phyloP scores from a whole-genome alignment of 2,329 filamentous ascomycete species.

The Colletotrichum orbiculare region DNA sequence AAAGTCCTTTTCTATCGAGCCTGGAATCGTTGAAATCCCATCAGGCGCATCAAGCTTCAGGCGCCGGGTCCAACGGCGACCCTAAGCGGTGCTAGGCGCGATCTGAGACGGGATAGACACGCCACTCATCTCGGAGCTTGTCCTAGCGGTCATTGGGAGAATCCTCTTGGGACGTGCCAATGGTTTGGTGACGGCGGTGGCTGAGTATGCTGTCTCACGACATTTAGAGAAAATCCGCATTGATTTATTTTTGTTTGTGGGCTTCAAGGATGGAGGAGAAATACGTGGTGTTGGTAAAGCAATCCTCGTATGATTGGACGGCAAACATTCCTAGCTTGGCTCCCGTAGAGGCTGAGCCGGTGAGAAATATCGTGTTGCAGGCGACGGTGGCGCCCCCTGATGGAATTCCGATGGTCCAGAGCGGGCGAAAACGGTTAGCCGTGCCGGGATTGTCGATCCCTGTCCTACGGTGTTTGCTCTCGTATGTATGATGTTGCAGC shows the following conservation, averaged over 20 bases:
- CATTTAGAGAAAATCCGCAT: conserved; percentile 13
- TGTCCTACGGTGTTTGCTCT: background rate
- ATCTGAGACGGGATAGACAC: conserved; percentile 25
- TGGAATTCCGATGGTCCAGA: conserved; percentile 25
- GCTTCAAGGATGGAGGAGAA: background rate
- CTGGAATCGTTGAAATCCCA: background rate
- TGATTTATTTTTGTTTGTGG: conserved; percentile 1
- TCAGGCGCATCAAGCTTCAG: background rate
- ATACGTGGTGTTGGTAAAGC: background rate
- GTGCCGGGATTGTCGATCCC: conserved; percentile 13
- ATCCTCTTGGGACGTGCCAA: conserved; percentile 12
- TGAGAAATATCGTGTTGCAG: background rate
- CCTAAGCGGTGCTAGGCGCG: conserved; percentile 10
- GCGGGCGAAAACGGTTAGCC: conserved; percentile 9
- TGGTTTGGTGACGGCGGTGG: conserved; percentile 28
- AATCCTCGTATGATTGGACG: background rate
- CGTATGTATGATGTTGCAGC: background rate
- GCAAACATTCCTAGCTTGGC: background rate
- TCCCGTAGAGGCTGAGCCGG: background rate
- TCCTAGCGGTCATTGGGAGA: conserved; percentile 26
- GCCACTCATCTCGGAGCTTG: conserved; percentile 35
- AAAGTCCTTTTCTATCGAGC: background rate
- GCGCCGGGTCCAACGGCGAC: conserved; percentile 2
- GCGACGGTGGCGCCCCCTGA: conserved; percentile 9
- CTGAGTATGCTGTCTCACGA: conserved; percentile 24